phyloP scores from a whole-genome alignment of 2,329 filamentous ascomycete species.

The Talaromyces amestolkiae region DNA sequence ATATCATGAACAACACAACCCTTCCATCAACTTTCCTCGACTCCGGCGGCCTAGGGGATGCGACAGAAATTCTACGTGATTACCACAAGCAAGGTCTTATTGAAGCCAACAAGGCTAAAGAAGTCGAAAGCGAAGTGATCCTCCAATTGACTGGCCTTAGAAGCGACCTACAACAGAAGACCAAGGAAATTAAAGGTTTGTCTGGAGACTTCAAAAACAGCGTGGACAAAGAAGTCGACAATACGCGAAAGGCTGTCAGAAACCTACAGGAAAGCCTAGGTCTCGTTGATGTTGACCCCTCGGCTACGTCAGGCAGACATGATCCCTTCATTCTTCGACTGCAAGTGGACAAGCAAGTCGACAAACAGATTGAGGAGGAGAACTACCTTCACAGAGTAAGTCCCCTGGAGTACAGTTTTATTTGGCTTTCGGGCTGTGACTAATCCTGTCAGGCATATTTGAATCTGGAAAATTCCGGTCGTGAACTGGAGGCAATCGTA shows the following conservation, averaged over 20 bases:
- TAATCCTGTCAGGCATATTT: slow-evolving; percentile 69
- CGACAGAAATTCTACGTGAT: slow-evolving; percentile 72
- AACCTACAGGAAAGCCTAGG: slow-evolving; percentile 78
- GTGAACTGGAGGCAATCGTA: slow-evolving; percentile 93
- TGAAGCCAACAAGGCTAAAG: slow-evolving; percentile 83
- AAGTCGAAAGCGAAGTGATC: slow-evolving; percentile 90
- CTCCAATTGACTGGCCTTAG: slow-evolving; percentile 79
- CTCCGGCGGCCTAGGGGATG: slow-evolving; percentile 83
- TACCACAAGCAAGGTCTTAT: slow-evolving; percentile 78
- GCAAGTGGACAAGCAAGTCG: slow-evolving; percentile 82
- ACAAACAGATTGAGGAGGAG: slow-evolving; percentile 91
- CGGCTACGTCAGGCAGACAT: slow-evolving; percentile 74
- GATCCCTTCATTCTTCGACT: slow-evolving; percentile 88
- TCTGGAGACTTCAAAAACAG: slow-evolving; percentile 96
- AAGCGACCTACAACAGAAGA: slow-evolving; percentile 89
- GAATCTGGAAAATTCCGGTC: slow-evolving; percentile 89
- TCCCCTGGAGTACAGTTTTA: slow-evolving; percentile 11
- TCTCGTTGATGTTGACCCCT: slow-evolving; percentile 73
- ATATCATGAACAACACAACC: slow-evolving; percentile 75
- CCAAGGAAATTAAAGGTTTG: slow-evolving; percentile 94
- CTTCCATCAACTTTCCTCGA: slow-evolving; percentile 73
- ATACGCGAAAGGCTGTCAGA: slow-evolving; percentile 73
- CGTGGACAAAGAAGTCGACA: slow-evolving; percentile 91
- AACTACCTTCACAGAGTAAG: slow-evolving; percentile 90
- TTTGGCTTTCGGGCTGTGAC: slow-evolving; percentile 19